Evolutionary conservation across 805 yeast species (phyloP).

Genomic region (Wickerhamiella siamensis): DNA sequence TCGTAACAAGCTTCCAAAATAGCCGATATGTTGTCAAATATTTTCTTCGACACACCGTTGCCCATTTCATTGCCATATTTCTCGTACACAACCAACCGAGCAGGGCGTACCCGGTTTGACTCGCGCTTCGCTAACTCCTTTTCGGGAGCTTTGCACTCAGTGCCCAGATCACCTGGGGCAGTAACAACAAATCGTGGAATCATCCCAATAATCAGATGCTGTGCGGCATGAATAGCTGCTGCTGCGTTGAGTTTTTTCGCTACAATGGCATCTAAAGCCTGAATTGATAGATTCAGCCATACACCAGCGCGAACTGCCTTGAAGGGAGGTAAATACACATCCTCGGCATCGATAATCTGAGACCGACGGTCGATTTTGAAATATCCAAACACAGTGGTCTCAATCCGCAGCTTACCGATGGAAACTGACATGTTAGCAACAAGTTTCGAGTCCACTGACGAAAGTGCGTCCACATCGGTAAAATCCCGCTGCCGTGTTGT

Average conservation of each 20-base stretch:
- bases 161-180: slow-evolving; percentile 52
- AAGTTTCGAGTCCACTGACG: slow-evolving; percentile 16
- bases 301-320: slow-evolving; percentile 58
- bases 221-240: slow-evolving; percentile 94
- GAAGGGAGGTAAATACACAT: slow-evolving; percentile 80
- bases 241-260: slow-evolving; percentile 53
- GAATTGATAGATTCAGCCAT: slow-evolving; percentile 75
- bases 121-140: slow-evolving; percentile 78
- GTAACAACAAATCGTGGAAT: slow-evolving; percentile 61
- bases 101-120: slow-evolving; percentile 65
- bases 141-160: slow-evolving; percentile 96
- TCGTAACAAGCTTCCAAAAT: slow-evolving; percentile 46
- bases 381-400: slow-evolving; percentile 77
- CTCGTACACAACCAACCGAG: slow-evolving; percentile 72
- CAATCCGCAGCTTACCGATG: slow-evolving; percentile 60
- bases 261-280: slow-evolving; percentile 44
- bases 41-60: slow-evolving; percentile 64
- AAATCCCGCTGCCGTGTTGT: slow-evolving; percentile 80
- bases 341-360: slow-evolving; percentile 83
- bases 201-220: slow-evolving; percentile 73
- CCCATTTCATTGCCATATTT: slow-evolving; percentile 69
- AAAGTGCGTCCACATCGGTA: slow-evolving; percentile 77
- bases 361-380: slow-evolving; percentile 68
- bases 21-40: slow-evolving; percentile 62
- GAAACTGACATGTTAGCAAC: slow-evolving; percentile 24